Base-by-base conservation (phyloP, 169 alveolate species). In the Eimeria sp. region DNA sequence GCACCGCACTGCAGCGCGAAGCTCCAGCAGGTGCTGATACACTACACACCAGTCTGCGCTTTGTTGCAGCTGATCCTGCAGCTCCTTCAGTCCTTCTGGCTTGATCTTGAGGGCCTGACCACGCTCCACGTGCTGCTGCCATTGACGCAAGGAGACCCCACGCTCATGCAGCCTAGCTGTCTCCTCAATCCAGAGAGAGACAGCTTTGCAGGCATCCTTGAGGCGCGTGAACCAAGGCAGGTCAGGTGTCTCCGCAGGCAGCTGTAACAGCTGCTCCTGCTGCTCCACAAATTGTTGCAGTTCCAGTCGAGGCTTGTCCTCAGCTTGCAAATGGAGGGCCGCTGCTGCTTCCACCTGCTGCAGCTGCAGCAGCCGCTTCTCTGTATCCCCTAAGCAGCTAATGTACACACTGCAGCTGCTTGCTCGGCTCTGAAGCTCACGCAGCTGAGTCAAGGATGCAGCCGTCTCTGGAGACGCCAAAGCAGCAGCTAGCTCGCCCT, bases 191-290 rank as follows among this genome's bases (percentile, higher is more conserved):
- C 96, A 93, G n/a, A 72, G 71, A 14, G 89, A 82, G 54, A 88
- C 96, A 52, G 68, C 90, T 30, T 27, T 56, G 78, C 89, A 88
- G 0, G 94, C 93, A 16, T 93, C 96, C 64, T 93, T 93, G 68
- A 93, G 91, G 66, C 94, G 87, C n/a, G 94, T 82, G 88, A 76
- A 88, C 80, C 90, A 76, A 16, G 96, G 91, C 89, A 93, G 14
- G n/a, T 93, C 96, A 18, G 96, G 96, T n/a, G 96, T 83, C 14
- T 93, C 94, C 40, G 62, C 77, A 27, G 96, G 96, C 18, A 93
- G 96, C 94, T 93, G 76, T 62, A 93, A 64, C 91, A 93, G 85
- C 82, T 66, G 64, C 96, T 93, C 94, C 80, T 93, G 96, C 89
- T 93, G 71, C 76, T 71, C 80, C 66, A 93, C 88, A 43, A 93